A percentile compares a stretch with the other conserved stretches of the same genome.
Evolutionary conservation across 1,284 basidiomycete genomes (phyloP).

Genomic region (Ceratorhiza oryzae-sativae): DNA sequence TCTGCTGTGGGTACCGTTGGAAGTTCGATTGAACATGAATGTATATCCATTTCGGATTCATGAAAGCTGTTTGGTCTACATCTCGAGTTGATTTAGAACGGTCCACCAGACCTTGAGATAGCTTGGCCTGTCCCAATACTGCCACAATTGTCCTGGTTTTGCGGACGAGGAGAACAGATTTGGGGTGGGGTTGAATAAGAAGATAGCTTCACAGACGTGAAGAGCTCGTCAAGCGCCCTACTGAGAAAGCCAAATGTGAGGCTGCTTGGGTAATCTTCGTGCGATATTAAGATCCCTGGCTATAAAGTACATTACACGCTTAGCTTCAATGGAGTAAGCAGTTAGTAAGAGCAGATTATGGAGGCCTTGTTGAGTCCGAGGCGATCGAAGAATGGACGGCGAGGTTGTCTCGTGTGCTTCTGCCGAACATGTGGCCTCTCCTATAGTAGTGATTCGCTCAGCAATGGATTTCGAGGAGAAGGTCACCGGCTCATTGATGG

Average conservation of each 20-base stretch:
- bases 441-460: conserved; percentile 93
- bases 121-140: conserved; percentile 95
- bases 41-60: conserved; percentile 88
- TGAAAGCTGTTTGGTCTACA: conserved; percentile 94
- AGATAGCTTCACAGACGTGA: conserved; percentile 75
- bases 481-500: conserved; percentile 85
- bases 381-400: conserved; percentile 61
- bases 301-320: conserved; percentile 19
- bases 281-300: conserved; percentile 88
- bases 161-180: conserved; percentile 75
- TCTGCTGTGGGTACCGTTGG: neutral
- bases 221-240: conserved; percentile 94
- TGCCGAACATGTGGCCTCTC: conserved; percentile 94
- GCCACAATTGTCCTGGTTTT: conserved; percentile 95
- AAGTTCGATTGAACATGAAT: neutral
- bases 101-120: conserved; percentile 95
- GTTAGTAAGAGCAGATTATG: no score
- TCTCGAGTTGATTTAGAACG: conserved; percentile 89
- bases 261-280: conserved; percentile 95
- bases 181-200: conserved; percentile 67
- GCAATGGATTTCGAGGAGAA: conserved; percentile 94
- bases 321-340: no score
- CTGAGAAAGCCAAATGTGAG: conserved; percentile 95
- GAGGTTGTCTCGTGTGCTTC: conserved; percentile 78
- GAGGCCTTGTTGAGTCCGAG: no score